Evolutionary conservation across 2,329 filamentous ascomycete species (phyloP).

Genomic region (Torrubiella hemipterigena): DNA sequence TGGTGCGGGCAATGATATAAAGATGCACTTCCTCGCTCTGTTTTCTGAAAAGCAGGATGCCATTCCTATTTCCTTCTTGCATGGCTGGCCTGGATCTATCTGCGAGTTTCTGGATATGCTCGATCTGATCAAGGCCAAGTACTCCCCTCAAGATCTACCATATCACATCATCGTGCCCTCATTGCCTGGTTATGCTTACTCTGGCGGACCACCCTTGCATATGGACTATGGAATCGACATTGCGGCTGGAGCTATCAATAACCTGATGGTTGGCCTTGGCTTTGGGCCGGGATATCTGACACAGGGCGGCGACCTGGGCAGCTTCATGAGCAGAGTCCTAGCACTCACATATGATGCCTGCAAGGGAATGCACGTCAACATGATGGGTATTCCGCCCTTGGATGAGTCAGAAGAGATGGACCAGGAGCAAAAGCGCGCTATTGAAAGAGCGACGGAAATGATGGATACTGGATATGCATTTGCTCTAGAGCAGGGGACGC

Average conservation of each 20-base stretch:
- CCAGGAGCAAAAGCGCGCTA: conserved; percentile 3
- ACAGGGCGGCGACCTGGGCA: conserved; percentile 46
- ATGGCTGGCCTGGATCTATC: conserved; percentile 44
- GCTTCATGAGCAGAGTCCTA: conserved; percentile 27
- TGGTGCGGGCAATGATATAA: conserved; percentile 17
- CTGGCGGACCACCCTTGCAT: conserved; percentile 31
- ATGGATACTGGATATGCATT: conserved; percentile 32
- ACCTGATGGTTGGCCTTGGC: conserved; percentile 39
- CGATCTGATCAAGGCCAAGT: conserved; percentile 29
- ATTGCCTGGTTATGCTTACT: conserved; percentile 41
- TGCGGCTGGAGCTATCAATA: conserved; percentile 30
- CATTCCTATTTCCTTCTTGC: conserved; percentile 36
- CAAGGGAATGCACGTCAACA: conserved; percentile 25
- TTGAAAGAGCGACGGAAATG: conserved; percentile 26
- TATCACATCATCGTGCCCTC: conserved; percentile 46
- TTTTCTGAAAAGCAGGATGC: conserved; percentile 39
- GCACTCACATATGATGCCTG: conserved; percentile 29
- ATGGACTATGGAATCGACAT: conserved; percentile 20
- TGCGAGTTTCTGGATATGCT: conserved; percentile 43
- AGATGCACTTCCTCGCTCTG: conserved; percentile 40
- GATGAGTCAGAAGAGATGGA: conserved; percentile 1
- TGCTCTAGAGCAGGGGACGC: conserved; percentile 36
- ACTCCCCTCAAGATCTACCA: conserved; percentile 35
- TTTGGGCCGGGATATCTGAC: conserved; percentile 38
- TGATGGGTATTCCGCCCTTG: conserved; percentile 9